These are phyloP conservation scores for Solanum phureja DNA, from an alignment of 257 asterid genomes.

Conservation along the genomic window DNA sequence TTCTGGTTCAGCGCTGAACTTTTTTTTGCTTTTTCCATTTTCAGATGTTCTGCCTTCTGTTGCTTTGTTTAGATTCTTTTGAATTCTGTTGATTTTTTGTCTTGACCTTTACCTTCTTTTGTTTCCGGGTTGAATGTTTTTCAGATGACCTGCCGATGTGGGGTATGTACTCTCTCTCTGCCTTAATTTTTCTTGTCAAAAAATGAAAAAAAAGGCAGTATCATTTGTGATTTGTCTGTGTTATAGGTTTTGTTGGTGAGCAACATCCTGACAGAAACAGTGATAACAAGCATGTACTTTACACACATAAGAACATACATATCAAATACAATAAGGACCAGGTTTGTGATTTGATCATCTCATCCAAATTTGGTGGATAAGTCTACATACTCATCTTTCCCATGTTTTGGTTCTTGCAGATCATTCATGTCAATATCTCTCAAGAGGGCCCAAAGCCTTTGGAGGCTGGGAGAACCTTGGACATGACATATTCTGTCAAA, in stretches of 20 bases:
- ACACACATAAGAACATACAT: conserved; percentile 38
- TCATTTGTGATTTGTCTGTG: not conserved
- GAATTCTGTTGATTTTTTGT: not conserved
- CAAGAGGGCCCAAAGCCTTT: conserved; percentile 76
- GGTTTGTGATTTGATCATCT: conserved; percentile 17
- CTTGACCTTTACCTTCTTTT: conserved; percentile 11
- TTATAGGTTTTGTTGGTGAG: conserved; percentile 46
- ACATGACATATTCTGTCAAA: conserved; percentile 85
- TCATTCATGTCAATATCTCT: conserved; percentile 90
- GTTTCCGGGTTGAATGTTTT: conserved; percentile 11
- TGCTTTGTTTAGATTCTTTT: not conserved
- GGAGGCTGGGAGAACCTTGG: conserved; percentile 66
- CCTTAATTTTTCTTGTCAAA: not conserved
- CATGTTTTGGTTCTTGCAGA: conserved; percentile 36
- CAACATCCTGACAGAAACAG: conserved; percentile 36
- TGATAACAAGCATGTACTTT: conserved; percentile 39
- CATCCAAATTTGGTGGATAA: not conserved
- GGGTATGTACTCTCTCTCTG: conserved; percentile 52
- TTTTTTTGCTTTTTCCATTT: not conserved
- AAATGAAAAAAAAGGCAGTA: not conserved
- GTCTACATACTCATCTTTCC: conserved; percentile 1
- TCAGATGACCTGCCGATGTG: conserved; percentile 96
- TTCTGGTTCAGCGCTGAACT: not conserved
- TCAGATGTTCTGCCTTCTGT: not conserved
- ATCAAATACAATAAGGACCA: conserved; percentile 46